These are phyloP conservation scores for Thalassiosira mediterranea DNA, from an alignment of 352 stramenopile genomes.

Conservation along the genomic window DNA sequence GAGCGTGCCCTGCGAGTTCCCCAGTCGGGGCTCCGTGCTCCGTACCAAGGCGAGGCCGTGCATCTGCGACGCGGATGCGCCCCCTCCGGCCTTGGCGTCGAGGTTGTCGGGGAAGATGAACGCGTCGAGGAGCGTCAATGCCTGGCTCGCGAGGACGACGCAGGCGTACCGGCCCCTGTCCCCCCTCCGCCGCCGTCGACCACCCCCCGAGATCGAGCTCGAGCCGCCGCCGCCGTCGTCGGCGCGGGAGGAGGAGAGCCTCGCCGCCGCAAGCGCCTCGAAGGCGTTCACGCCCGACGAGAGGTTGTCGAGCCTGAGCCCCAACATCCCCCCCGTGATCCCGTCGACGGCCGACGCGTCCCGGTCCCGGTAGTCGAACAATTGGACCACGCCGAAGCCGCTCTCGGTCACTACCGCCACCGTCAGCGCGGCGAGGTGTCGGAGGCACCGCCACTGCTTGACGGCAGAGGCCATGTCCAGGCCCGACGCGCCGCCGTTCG, in stretches of 20 bases:
- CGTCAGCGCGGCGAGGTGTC: conserved; percentile 71
- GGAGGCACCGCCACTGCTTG: conserved; percentile 73
- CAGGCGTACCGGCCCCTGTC: conserved; percentile 62
- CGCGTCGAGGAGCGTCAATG: conserved; percentile 79
- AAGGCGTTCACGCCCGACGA: conserved; percentile 63
- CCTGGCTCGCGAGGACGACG: conserved; percentile 70
- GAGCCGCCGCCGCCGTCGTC: neutral
- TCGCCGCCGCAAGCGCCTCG: conserved; percentile 51
- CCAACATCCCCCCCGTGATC: conserved; percentile 70
- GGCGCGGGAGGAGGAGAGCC: conserved; percentile 27
- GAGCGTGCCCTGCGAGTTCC: conserved; percentile 75
- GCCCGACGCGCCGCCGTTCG: conserved; percentile 50
- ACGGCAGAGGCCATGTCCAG: conserved; percentile 75
- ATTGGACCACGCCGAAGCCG: conserved; percentile 70
- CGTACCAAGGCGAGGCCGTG: conserved; percentile 78
- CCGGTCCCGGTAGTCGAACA: conserved; percentile 73
- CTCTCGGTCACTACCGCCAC: conserved; percentile 74
- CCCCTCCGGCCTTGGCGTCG: conserved; percentile 58
- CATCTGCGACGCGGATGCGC: conserved; percentile 70
- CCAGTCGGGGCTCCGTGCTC: conserved; percentile 74
- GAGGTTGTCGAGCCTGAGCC: conserved; percentile 73
- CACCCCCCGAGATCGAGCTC: neutral
- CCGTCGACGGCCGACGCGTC: conserved; percentile 61
- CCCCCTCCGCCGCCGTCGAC: conserved; percentile 22
- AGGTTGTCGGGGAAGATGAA: conserved; percentile 85